Percentiles rank a stretch among this genome's conserved stretches.
phyloP scores from a whole-genome alignment of 2,329 filamentous ascomycete genomes.

The Pseudocercospora musae region DNA sequence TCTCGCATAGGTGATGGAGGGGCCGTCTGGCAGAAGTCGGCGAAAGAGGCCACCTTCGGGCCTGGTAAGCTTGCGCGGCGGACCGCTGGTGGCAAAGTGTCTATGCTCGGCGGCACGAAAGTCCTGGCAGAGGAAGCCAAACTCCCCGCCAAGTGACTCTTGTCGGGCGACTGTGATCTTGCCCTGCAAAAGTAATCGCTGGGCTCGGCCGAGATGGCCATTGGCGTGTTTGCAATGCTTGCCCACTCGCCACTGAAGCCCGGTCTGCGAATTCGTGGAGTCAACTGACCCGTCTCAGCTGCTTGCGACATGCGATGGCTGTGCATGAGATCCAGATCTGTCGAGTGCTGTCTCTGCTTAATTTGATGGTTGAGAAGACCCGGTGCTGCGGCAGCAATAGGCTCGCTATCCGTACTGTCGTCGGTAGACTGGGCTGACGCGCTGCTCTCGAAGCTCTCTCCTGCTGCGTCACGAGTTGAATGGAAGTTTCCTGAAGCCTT shows the following conservation, averaged over 20 bases:
- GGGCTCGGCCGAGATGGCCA: neutral
- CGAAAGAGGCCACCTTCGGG: slow-evolving; percentile 30
- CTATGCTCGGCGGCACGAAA: slow-evolving; percentile 21
- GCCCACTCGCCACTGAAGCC: slow-evolving; percentile 20
- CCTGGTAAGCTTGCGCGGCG: slow-evolving; percentile 30
- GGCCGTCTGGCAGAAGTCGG: slow-evolving; percentile 32
- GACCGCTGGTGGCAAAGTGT: slow-evolving; percentile 28
- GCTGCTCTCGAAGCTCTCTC: slow-evolving; percentile 20
- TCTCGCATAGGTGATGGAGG: slow-evolving; percentile 23
- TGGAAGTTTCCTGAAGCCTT: slow-evolving; percentile 27
- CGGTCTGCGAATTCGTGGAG: slow-evolving; percentile 25
- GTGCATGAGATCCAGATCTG: slow-evolving; percentile 40
- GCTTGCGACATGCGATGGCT: slow-evolving; percentile 49
- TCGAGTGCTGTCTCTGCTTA: slow-evolving; percentile 22
- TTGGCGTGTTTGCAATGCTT: slow-evolving; percentile 6
- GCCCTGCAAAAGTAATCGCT: slow-evolving; percentile 13
- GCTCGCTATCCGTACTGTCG: slow-evolving; percentile 24
- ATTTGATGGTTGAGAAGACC: slow-evolving; percentile 18
- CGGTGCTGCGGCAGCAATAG: slow-evolving; percentile 29
- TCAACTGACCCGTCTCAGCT: slow-evolving; percentile 50
- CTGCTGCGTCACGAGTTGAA: neutral
- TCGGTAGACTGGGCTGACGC: slow-evolving; percentile 23
- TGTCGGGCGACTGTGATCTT: slow-evolving; percentile 5
- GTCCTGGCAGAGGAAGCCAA: slow-evolving; percentile 6
- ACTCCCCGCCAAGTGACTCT: neutral